Conservation (phyloP, 2,329 filamentous ascomycete genomes). For the Beauveria asiatica region DNA sequence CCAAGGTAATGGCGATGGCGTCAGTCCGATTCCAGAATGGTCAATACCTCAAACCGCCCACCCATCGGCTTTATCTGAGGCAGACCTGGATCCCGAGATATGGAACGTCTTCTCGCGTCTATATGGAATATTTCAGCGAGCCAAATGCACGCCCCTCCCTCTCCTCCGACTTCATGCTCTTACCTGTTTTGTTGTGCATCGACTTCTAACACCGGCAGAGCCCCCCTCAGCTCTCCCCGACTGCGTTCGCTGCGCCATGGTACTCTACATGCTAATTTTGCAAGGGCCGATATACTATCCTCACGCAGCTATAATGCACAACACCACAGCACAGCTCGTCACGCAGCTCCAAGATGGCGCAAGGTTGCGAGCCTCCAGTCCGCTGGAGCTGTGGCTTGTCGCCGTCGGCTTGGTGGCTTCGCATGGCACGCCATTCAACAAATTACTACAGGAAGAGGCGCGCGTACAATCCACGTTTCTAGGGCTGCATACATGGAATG, state of each 20-base stretch:
- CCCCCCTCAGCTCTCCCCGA: background rate
- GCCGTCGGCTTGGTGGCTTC: constrained; percentile 6
- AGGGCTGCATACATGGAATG: background rate
- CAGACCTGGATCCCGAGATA: constrained; percentile 27
- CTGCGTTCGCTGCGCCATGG: background rate
- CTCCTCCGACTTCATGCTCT: constrained; percentile 44
- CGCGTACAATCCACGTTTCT: background rate
- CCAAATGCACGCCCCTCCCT: constrained; percentile 21
- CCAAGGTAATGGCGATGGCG: constrained; percentile 36
- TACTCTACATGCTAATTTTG: constrained; percentile 4
- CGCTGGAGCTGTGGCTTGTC: background rate
- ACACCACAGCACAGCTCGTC: background rate
- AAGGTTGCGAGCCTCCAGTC: background rate
- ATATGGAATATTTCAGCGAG: constrained; percentile 31
- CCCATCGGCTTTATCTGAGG: constrained; percentile 11
- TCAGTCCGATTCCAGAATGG: constrained; percentile 42
- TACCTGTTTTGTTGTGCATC: constrained; percentile 45
- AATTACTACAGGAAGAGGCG: background rate
- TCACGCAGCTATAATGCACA: background rate
- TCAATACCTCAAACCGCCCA: constrained; percentile 16
- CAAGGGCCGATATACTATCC: constrained; percentile 10
- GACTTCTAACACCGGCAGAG: constrained; percentile 25
- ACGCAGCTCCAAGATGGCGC: background rate
- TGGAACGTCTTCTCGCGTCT: constrained; percentile 34
- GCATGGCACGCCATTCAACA: background rate